phyloP scores from a whole-genome alignment of 2,329 filamentous ascomycete genomes.

The Phyllosticta capitalensis region DNA sequence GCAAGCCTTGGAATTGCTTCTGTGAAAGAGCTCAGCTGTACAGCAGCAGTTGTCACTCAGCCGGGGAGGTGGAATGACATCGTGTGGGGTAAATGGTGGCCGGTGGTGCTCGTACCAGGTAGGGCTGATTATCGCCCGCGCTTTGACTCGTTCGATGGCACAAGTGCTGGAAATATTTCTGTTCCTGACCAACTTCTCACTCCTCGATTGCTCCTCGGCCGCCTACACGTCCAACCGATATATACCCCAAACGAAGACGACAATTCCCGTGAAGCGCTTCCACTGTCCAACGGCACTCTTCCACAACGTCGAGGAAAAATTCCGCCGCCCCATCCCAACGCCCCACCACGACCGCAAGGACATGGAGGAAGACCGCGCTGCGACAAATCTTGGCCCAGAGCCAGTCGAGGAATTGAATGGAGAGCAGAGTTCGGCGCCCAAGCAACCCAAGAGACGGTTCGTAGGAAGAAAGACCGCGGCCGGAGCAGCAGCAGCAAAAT shows the following conservation, averaged over 20 bases:
- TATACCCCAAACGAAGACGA: background rate
- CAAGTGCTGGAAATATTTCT: background rate
- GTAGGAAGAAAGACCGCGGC: constrained; percentile 70
- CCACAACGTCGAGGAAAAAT: background rate
- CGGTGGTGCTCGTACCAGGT: constrained; percentile 4
- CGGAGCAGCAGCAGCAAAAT: constrained; percentile 39
- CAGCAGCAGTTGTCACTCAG: background rate
- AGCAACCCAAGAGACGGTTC: constrained; percentile 84
- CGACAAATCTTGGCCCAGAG: constrained; percentile 60
- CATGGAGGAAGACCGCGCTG: constrained; percentile 70
- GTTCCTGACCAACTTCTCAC: background rate
- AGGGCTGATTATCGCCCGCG: constrained; percentile 8
- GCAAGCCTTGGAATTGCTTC: too few species aligned
- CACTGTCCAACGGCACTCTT: background rate
- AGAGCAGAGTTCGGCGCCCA: constrained; percentile 40
- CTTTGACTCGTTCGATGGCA: constrained; percentile 9
- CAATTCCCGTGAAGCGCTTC: background rate
- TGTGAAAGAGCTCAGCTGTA: background rate
- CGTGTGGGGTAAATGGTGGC: constrained; percentile 8
- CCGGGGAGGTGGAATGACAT: constrained; percentile 7
- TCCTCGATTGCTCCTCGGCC: background rate
- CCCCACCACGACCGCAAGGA: background rate
- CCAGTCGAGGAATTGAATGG: constrained; percentile 50
- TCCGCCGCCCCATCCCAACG: background rate
- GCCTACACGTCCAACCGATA: too few species aligned